Base-by-base conservation (phyloP, 1,139 yeast genomes). In the Magnusiomyces paraingens region DNA sequence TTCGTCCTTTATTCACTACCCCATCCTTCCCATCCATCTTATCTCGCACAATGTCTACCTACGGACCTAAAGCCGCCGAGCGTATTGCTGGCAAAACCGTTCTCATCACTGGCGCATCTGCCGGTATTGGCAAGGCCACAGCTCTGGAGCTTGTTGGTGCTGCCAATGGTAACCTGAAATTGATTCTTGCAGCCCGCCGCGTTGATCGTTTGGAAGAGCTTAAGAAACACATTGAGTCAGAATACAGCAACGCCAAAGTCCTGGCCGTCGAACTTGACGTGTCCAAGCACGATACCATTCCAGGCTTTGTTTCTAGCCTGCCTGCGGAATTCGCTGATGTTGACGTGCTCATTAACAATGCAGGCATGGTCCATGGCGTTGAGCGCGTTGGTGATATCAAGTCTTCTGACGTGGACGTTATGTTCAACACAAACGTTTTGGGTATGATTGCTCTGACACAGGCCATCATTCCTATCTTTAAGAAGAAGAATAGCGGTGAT, bases 111-210 rank as follows among this genome's bases (percentile, higher is more conserved):
- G 93, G 93, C 35, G 91, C 91, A 17, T 81, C 87, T 39, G 78
- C 88, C 3, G 91, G 91, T 12, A 86, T 86, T 62, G 94, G 94
- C 35, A 78, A 78, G 64, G 90, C 93, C 22, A 84, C 90, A 12
- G 95, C 94, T 2, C 64, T 73, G 40, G 90, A 85, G 65, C 82
- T 86, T 60, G 85, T 87, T 49, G 77, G 73, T 29, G 87, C 90
- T 14, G 74, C 91, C 17, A 73, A 81, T 52, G 94, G 95, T 48
- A 69, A 78, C 39, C 69, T 85, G 61, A 82, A 82, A 59, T 74
- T 88, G 58, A 73, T 88, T 55, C 73, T 86, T 18, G 77, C 86
- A 2, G 94, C 94, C 4, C 79, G 94, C 68, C 77, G 94, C 68
- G 66, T 75, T 44, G 86, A 83, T 44, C 62, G 68, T 4, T 61